Evolutionary conservation across 1,284 basidiomycete genomes (phyloP).

Genomic region (Wolfiporia cocos): DNA sequence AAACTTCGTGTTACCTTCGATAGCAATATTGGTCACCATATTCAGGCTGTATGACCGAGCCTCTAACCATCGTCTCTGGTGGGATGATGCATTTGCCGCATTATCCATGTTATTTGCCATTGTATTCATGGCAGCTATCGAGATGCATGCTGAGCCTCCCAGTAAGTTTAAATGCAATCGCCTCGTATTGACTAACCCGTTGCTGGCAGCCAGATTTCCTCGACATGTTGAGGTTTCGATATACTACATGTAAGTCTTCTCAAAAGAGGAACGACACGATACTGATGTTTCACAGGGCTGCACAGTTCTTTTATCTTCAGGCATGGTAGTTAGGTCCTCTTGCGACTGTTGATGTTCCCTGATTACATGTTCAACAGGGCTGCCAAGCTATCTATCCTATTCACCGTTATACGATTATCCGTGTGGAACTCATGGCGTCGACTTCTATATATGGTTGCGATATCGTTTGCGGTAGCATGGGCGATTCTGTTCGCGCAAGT

Average conservation of each 20-base stretch:
- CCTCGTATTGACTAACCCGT: neutral
- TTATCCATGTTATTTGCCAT: neutral
- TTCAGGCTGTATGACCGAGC: conserved; percentile 2
- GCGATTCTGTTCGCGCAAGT: conserved; percentile 5
- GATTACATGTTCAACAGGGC: neutral
- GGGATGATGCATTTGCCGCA: conserved; percentile 2
- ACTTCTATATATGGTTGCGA: neutral
- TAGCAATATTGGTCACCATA: neutral
- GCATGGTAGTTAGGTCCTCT: neutral
- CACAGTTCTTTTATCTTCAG: neutral
- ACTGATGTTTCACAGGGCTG: neutral
- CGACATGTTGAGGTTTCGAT: neutral
- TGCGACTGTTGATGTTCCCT: neutral
- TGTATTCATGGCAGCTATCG: neutral
- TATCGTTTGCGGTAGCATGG: neutral
- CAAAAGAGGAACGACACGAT: too few relatives aligned
- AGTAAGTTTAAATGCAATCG: neutral
- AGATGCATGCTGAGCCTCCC: neutral
- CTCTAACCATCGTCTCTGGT: conserved; percentile 1
- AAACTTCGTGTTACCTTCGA: neutral
- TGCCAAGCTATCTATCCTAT: neutral
- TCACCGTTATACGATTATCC: conserved; percentile 2
- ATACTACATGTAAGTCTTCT: neutral
- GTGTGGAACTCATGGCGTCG: neutral
- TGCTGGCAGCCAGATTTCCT: neutral